phyloP scores from a whole-genome alignment of 2,329 filamentous ascomycete species.

The Metarhizium robertsii region DNA sequence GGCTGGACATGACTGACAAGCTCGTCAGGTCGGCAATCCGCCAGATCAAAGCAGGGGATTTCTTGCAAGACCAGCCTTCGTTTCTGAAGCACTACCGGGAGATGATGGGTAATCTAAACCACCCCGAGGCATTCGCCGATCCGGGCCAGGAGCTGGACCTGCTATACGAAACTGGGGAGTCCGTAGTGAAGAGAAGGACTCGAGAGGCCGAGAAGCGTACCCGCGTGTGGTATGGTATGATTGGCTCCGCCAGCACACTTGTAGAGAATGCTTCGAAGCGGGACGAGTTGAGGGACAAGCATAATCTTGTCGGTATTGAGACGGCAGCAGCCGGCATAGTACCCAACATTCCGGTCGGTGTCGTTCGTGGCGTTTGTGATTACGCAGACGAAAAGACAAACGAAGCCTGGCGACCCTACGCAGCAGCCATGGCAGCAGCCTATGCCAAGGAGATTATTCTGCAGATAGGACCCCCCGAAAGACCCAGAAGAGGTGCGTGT shows the following conservation, averaged over 20 bases:
- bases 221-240: neutral
- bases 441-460: constrained; percentile 13
- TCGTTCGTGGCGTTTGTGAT: constrained; percentile 22
- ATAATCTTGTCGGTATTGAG: constrained; percentile 20
- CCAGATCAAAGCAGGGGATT: neutral
- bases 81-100: neutral
- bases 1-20: neutral
- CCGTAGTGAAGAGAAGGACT: neutral
- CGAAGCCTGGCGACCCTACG: constrained; percentile 23
- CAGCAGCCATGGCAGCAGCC: constrained; percentile 21
- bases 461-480: constrained; percentile 1
- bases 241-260: constrained; percentile 6
- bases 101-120: neutral
- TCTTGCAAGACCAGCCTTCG: neutral
- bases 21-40: neutral
- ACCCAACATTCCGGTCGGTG: constrained; percentile 18
- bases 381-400: constrained; percentile 22
- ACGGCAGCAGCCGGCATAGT: constrained; percentile 23
- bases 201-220: neutral
- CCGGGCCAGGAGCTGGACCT: neutral
- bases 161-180: neutral
- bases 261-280: constrained; percentile 16
- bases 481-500: neutral
- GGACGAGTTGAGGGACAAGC: constrained; percentile 15
- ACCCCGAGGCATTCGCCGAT: neutral